Conservation (phyloP, 176 grass and related monocot genomes). For the Rhynchospora tenuis region DNA sequence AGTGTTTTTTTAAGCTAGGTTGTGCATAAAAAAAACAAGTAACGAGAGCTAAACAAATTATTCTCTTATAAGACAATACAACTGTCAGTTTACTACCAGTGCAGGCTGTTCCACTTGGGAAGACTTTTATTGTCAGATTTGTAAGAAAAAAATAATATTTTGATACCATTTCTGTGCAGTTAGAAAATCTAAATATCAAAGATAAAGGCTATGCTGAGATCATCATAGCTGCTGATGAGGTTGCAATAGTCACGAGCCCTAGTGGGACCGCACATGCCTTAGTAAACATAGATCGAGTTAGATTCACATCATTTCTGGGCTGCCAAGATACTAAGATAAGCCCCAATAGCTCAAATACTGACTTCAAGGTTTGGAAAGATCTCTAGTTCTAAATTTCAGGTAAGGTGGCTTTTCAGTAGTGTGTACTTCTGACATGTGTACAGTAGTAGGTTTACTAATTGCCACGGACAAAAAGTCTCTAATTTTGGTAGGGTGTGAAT, state of each 20-base stretch:
- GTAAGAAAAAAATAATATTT: neutral
- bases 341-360: constrained; percentile 74
- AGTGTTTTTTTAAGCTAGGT: neutral
- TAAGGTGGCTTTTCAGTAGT: neutral
- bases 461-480: neutral
- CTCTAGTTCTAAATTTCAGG: constrained; percentile 28
- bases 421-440: constrained; percentile 7
- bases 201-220: constrained; percentile 85
- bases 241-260: constrained; percentile 59
- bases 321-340: constrained; percentile 68
- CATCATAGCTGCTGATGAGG: constrained; percentile 55
- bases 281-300: constrained; percentile 68
- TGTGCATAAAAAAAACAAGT: neutral
- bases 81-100: neutral
- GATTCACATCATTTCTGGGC: constrained; percentile 66
- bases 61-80: neutral
- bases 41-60: neutral
- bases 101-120: neutral
- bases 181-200: constrained; percentile 72
- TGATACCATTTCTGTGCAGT: constrained; percentile 25
- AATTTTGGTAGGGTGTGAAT: neutral
- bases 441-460: constrained; percentile 8
- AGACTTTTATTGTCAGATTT: neutral
- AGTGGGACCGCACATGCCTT: constrained; percentile 86
- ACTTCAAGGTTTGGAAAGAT: constrained; percentile 95